Evolutionary conservation across 1,284 basidiomycete species (phyloP).

Genomic region (Blastosporella zonata): DNA sequence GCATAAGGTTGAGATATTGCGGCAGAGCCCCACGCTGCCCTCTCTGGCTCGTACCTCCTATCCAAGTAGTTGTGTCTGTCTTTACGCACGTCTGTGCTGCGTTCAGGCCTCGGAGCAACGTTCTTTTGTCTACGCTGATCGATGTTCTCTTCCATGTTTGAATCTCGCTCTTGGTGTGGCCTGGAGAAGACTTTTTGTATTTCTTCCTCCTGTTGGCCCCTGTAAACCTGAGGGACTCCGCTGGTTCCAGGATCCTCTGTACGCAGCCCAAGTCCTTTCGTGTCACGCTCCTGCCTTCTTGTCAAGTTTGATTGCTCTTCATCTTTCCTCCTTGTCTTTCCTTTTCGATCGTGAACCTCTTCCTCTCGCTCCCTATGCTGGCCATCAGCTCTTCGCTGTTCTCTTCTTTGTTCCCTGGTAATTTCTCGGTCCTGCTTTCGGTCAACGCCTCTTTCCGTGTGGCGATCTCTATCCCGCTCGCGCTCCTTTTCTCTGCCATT

Average conservation of each 20-base stretch:
- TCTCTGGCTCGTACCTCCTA: constrained; percentile 20
- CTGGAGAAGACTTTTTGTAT: neutral
- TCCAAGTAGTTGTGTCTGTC: constrained; percentile 19
- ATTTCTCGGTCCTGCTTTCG: constrained; percentile 1
- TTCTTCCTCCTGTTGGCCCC: neutral
- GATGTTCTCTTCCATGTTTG: constrained; percentile 4
- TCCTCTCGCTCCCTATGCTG: constrained; percentile 7
- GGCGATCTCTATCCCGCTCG: constrained; percentile 6
- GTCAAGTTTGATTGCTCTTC: neutral
- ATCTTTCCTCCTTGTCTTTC: constrained; percentile 7
- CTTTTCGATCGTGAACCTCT: constrained; percentile 15
- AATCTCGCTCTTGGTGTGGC: neutral
- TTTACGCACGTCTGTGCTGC: constrained; percentile 16
- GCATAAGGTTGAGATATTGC: neutral
- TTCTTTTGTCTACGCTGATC: constrained; percentile 6
- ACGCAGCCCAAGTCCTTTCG: neutral
- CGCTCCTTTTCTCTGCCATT: neutral
- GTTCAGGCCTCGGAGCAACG: neutral
- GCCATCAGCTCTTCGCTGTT: constrained; percentile 20
- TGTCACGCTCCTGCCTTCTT: neutral
- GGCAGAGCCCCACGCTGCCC: constrained; percentile 2
- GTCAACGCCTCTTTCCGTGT: neutral
- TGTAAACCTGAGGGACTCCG: neutral
- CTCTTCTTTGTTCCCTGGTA: constrained; percentile 4
- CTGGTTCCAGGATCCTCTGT: neutral